Evolutionary conservation across 495 filamentous ascomycete species (phyloP).

Genomic region (Daldinia caldariorum): DNA sequence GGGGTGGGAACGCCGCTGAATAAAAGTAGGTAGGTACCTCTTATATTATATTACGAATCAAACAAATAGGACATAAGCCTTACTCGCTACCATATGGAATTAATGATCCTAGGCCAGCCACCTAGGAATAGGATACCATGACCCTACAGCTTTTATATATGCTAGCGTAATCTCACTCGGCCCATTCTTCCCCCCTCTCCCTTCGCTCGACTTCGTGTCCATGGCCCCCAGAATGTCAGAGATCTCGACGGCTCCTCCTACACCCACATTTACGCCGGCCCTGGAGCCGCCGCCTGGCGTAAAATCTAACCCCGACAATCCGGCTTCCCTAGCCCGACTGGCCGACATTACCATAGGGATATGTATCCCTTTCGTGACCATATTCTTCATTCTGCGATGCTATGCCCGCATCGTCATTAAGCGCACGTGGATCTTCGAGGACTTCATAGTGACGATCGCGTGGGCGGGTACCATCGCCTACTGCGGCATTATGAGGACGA

Average conservation of each 20-base stretch:
- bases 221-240: slow-evolving; percentile 9
- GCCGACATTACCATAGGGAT: slow-evolving; percentile 2
- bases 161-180: not conserved
- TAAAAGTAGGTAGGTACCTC: not conserved
- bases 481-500: slow-evolving; percentile 23
- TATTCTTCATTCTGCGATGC: not conserved
- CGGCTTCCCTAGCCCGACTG: not conserved
- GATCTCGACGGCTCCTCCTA: not conserved
- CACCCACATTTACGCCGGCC: slow-evolving; percentile 6
- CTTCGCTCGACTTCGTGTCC: slow-evolving; percentile 3
- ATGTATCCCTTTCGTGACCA: not conserved
- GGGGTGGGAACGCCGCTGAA: not conserved
- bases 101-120: not conserved
- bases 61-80: not conserved
- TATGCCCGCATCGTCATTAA: not conserved
- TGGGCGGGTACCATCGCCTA: slow-evolving; percentile 2
- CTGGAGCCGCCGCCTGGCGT: not conserved
- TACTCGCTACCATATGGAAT: not conserved
- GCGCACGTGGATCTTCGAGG: slow-evolving; percentile 1
- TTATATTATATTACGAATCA: not conserved
- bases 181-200: not conserved
- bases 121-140: not conserved
- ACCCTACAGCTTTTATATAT: not conserved
- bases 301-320: not conserved
- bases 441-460: not conserved